Evolutionary conservation across 768 basidiomycete genomes (phyloP).

Genomic region (Termitomyces eurrhizus): DNA sequence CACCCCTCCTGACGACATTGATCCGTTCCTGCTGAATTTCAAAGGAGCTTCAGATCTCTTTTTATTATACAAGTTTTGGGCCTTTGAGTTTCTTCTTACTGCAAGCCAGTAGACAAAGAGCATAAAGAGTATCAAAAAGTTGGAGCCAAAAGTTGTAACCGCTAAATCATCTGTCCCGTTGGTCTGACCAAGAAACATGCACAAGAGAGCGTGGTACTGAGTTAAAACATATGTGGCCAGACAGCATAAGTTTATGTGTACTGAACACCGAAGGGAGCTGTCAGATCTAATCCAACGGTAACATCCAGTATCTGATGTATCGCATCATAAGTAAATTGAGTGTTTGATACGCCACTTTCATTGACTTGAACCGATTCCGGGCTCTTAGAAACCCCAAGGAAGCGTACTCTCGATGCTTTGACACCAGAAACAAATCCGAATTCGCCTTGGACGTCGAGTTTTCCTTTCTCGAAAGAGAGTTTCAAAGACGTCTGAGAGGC

Average conservation of each 20-base stretch:
- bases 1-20: no score
- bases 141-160: not conserved
- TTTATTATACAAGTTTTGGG: not conserved
- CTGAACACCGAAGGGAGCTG: conserved; percentile 28
- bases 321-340: conserved; percentile 30
- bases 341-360: conserved; percentile 19
- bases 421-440: conserved; percentile 37
- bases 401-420: conserved; percentile 30
- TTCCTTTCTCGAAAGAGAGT: conserved; percentile 27
- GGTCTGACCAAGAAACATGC: not conserved
- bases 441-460: conserved; percentile 30
- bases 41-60: not conserved
- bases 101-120: not conserved
- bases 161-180: not conserved
- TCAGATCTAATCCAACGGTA: conserved; percentile 33
- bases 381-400: conserved; percentile 30
- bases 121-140: no score
- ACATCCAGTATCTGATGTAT: conserved; percentile 42
- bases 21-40: no score
- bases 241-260: not conserved
- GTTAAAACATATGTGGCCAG: no score
- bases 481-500: conserved; percentile 27
- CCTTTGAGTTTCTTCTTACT: not conserved
- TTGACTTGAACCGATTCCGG: conserved; percentile 29
- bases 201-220: no score